phyloP scores from a whole-genome alignment of 805 yeast genomes.

The Cyberlindnera americana region DNA sequence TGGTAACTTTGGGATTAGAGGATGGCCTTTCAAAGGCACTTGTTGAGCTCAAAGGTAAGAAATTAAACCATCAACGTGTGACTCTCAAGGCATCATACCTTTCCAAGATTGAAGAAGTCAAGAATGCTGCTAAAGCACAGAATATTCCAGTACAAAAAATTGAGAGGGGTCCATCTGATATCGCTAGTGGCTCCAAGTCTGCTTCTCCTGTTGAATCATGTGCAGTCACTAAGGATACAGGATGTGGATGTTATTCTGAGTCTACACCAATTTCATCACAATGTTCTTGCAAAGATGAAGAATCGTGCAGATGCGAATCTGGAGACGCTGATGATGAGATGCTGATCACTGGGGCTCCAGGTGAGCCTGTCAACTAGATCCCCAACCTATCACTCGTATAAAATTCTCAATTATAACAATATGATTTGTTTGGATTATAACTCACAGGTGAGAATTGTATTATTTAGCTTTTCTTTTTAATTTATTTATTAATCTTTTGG shows the following conservation, averaged over 20 bases:
- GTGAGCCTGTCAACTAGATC: conserved; percentile 6
- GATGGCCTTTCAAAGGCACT: conserved; percentile 43
- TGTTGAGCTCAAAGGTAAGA: conserved; percentile 34
- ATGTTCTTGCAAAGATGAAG: background rate
- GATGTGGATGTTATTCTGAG: too few species aligned
- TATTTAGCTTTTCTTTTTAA: too few species aligned
- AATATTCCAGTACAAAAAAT: conserved; percentile 14
- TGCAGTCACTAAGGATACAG: too few species aligned
- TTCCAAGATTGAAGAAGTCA: conserved; percentile 42
- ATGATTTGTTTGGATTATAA: too few species aligned
- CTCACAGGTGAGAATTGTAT: too few species aligned
- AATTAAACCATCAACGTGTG: conserved; percentile 36
- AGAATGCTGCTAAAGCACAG: conserved; percentile 33
- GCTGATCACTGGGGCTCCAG: conserved; percentile 6
- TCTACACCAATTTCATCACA: too few species aligned
- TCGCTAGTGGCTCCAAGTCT: background rate
- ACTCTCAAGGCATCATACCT: conserved; percentile 38
- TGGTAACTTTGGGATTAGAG: conserved; percentile 43
- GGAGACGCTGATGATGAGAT: conserved; percentile 7
- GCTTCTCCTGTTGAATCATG: background rate
- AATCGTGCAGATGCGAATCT: background rate
- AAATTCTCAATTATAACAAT: too few species aligned
- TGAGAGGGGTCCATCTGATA: conserved; percentile 14
- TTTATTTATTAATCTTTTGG: too few species aligned
- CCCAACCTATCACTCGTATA: too few species aligned